Conservation (phyloP, 345 rosid genomes). For the Gossypium bickii region DNA sequence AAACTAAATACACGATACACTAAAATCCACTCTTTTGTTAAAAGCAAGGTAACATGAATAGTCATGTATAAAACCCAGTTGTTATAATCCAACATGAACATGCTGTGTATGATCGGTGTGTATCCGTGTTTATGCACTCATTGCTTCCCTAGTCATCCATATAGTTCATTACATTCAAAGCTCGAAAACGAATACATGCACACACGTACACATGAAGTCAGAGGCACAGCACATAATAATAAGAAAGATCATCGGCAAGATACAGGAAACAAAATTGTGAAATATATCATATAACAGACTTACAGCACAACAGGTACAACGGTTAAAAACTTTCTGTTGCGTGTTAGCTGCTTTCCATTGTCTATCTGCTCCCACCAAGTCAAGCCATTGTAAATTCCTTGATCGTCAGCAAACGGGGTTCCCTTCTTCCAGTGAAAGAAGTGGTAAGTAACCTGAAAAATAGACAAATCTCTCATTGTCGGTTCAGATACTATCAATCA, state of each 20-base stretch:
- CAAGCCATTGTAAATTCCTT: conserved; percentile 82
- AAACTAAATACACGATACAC: neutral
- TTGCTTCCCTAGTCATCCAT: neutral
- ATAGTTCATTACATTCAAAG: neutral
- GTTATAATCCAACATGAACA: neutral
- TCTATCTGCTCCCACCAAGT: conserved; percentile 99
- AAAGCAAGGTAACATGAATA: neutral
- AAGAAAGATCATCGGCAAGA: neutral
- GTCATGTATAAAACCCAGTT: neutral
- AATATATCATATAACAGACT: conserved; percentile 23
- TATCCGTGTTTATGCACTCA: neutral
- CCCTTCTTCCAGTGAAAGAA: conserved; percentile 98
- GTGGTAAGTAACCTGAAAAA: conserved; percentile 74
- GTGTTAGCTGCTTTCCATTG: conserved; percentile 87
- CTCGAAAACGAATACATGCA: neutral
- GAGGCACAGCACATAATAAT: neutral
- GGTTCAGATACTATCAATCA: neutral
- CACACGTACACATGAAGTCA: neutral
- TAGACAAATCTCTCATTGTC: neutral
- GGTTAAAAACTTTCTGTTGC: conserved; percentile 81
- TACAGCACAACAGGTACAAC: conserved; percentile 92
- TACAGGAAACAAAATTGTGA: neutral
- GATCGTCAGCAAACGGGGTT: conserved; percentile 91
- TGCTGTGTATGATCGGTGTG: neutral
- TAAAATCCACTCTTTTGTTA: neutral